Conservation (phyloP, 306 rosid genomes). For the Glycyrrhiza uralensis region DNA sequence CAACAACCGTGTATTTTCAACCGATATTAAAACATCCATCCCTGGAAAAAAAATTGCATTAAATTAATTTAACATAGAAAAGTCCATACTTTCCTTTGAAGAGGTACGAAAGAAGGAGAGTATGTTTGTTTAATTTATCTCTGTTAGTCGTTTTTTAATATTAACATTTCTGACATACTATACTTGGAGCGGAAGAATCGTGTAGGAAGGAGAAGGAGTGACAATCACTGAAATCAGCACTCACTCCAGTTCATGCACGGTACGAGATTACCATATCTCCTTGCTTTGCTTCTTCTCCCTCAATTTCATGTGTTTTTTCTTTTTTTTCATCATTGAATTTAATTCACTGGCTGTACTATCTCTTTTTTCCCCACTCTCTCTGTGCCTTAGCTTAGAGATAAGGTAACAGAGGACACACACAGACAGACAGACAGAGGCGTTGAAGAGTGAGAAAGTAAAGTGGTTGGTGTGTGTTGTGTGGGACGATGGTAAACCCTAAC, state of each 20-base stretch:
- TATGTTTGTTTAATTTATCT: background rate
- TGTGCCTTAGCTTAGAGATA: background rate
- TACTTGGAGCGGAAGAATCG: background rate
- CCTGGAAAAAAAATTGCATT: too few relatives aligned
- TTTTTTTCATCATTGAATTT: background rate
- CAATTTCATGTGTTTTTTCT: background rate
- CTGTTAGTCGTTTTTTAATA: background rate
- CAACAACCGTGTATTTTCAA: background rate
- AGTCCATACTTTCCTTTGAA: background rate
- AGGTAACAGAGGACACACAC: background rate
- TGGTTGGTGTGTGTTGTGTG: background rate
- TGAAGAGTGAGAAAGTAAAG: background rate
- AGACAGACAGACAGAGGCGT: too few relatives aligned
- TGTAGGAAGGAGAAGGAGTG: background rate
- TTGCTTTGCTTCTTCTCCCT: background rate
- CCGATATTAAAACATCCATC: too few relatives aligned
- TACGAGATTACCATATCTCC: background rate
- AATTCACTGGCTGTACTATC: background rate
- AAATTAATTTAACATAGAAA: background rate
- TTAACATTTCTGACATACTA: background rate
- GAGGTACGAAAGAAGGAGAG: too few relatives aligned
- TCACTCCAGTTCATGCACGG: background rate
- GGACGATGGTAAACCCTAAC: conserved; percentile 33
- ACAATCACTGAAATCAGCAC: background rate
- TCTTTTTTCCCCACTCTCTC: background rate